A percentile compares a stretch with the other conserved stretches of the same genome.
phyloP scores from a whole-genome alignment of 1,139 yeast genomes.

The Saccharomyces hybrid region DNA sequence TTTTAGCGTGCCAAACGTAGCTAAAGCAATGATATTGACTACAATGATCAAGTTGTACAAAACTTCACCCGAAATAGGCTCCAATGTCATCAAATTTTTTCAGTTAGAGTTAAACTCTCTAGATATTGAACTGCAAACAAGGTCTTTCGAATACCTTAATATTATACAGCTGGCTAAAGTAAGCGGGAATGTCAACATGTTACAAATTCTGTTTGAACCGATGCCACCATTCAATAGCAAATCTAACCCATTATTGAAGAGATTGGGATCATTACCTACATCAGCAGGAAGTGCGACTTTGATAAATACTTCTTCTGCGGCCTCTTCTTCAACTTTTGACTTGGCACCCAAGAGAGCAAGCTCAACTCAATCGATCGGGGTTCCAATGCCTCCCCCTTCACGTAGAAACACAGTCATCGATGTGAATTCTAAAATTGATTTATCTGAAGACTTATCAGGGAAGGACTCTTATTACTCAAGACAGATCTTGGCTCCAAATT shows the following conservation, averaged over 20 bases:
- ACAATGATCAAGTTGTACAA: slow-evolving; percentile 55
- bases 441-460: slow-evolving; percentile 8
- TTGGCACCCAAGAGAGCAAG: slow-evolving; percentile 6
- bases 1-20: slow-evolving; percentile 47
- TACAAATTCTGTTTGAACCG: slow-evolving; percentile 50
- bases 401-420: slow-evolving; percentile 2
- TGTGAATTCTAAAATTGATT: neutral
- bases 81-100: slow-evolving; percentile 57
- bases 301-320: slow-evolving; percentile 8
- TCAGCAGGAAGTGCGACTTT: slow-evolving; percentile 14
- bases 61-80: slow-evolving; percentile 43
- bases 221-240: slow-evolving; percentile 68
- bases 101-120: slow-evolving; percentile 61
- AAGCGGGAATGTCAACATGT: slow-evolving; percentile 36
- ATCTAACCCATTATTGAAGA: slow-evolving; percentile 51
- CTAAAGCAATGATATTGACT: slow-evolving; percentile 64
- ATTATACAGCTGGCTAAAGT: slow-evolving; percentile 42
- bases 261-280: slow-evolving; percentile 39
- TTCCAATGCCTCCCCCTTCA: slow-evolving; percentile 18
- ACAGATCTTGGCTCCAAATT: slow-evolving; percentile 47
- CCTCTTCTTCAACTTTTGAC: slow-evolving; percentile 2
- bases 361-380: slow-evolving; percentile 9
- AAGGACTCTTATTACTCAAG: slow-evolving; percentile 14
- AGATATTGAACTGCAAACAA: slow-evolving; percentile 80
- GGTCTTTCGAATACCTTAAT: slow-evolving; percentile 71